A percentile compares a stretch with the other conserved stretches of the same genome.
Evolutionary conservation across 371 early-diverging fungal genomes (phyloP).

Genomic region (Agmasoma carcini): DNA sequence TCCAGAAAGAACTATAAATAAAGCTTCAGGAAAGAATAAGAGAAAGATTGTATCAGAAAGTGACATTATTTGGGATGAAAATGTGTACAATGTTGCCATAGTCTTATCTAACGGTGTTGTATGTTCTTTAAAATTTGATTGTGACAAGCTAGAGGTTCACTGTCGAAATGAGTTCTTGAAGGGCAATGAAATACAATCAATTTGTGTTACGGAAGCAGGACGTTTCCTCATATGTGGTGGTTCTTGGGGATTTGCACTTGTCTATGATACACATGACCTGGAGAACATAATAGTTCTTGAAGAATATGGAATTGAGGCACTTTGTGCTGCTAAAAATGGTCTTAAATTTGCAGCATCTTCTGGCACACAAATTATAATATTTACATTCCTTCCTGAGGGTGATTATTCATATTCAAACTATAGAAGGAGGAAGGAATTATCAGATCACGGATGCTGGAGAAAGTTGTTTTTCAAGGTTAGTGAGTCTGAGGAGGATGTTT

Average conservation of each 20-base stretch:
- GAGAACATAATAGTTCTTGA: slow-evolving; percentile 48
- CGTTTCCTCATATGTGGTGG: slow-evolving; percentile 46
- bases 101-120: slow-evolving; percentile 34
- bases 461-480: slow-evolving; percentile 11
- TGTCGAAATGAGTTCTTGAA: slow-evolving; percentile 15
- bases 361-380: slow-evolving; percentile 5
- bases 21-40: slow-evolving; percentile 13
- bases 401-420: slow-evolving; percentile 25
- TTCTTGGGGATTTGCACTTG: slow-evolving; percentile 49
- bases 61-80: neutral
- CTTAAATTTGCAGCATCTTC: slow-evolving; percentile 42
- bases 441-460: slow-evolving; percentile 29
- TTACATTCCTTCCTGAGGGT: slow-evolving; percentile 22
- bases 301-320: slow-evolving; percentile 39
- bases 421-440: slow-evolving; percentile 9
- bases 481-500: neutral
- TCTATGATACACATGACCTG: slow-evolving; percentile 39
- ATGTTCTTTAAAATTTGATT: slow-evolving; percentile 16
- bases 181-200: slow-evolving; percentile 39
- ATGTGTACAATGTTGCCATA: slow-evolving; percentile 26
- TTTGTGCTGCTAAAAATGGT: slow-evolving; percentile 45
- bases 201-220: slow-evolving; percentile 51
- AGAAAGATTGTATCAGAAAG: neutral
- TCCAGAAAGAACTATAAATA: slow-evolving; percentile 15
- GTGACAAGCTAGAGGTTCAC: slow-evolving; percentile 1